Evolutionary conservation across 2,329 filamentous ascomycete species (phyloP).

Genomic region (Clonostachys solani): DNA sequence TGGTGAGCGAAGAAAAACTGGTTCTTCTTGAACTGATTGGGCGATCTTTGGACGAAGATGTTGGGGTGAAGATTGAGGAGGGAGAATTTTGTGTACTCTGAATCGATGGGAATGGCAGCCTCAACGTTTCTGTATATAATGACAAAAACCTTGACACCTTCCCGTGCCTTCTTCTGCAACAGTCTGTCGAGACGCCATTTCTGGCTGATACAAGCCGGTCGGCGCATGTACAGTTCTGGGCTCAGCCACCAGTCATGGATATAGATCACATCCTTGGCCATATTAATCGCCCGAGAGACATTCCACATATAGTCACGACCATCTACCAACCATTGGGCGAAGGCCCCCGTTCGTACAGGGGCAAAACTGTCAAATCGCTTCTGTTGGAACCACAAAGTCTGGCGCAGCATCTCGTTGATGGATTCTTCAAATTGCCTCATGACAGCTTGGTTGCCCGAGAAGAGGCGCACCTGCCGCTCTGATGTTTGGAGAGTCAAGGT

Average conservation of each 20-base stretch:
- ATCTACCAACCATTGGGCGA: conserved; percentile 95
- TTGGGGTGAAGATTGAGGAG: conserved; percentile 93
- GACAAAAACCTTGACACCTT: conserved; percentile 96
- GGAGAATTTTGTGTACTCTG: conserved; percentile 96
- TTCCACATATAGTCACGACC: conserved; percentile 99
- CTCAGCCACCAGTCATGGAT: conserved; percentile 99
- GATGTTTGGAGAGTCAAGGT: conserved; percentile 85
- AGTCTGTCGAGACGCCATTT: conserved; percentile 95
- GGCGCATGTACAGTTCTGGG: conserved; percentile 90
- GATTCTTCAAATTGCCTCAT: conserved; percentile 92
- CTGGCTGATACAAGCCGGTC: conserved; percentile 92
- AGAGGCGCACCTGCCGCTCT: conserved; percentile 85
- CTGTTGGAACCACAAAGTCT: conserved; percentile 75
- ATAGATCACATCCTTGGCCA: conserved; percentile 96
- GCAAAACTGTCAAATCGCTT: conserved; percentile 94
- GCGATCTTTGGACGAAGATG: conserved; percentile 91
- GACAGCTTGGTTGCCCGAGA: conserved; percentile 86
- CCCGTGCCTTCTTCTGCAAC: conserved; percentile 86
- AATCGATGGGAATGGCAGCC: conserved; percentile 94
- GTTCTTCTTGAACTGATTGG: conserved; percentile 97
- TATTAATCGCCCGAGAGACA: conserved; percentile 91
- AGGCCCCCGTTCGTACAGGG: conserved; percentile 79
- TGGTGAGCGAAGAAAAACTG: conserved; percentile 99
- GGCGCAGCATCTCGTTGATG: conserved; percentile 77
- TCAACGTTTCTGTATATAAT: conserved; percentile 98